Percentiles rank a stretch among this genome's conserved stretches.
phyloP scores from a whole-genome alignment of 140 eudicot species.

The Anethum foeniculum region DNA sequence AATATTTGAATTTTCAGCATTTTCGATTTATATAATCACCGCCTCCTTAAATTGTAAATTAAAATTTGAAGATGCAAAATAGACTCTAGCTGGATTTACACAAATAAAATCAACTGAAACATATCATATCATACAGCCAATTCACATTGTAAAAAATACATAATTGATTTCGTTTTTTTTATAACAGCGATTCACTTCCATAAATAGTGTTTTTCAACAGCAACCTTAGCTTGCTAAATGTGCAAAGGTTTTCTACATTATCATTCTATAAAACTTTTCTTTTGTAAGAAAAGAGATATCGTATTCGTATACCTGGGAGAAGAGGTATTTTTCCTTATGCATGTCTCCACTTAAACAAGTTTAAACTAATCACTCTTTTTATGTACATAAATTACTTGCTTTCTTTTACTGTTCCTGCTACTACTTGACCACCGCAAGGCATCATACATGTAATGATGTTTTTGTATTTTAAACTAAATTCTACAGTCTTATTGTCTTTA shows the following conservation, averaged over 20 bases:
- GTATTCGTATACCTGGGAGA: too few species aligned
- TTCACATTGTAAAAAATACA: neutral
- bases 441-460: neutral
- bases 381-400: neutral
- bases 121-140: too few species aligned
- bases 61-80: too few species aligned
- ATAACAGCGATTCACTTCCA: neutral
- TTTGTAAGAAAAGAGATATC: neutral
- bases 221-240: neutral
- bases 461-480: too few species aligned
- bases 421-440: neutral
- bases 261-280: neutral
- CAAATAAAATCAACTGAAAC: too few species aligned
- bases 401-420: neutral
- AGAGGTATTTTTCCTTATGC: neutral
- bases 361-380: too few species aligned
- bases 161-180: neutral
- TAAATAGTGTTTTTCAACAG: neutral
- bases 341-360: neutral
- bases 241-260: neutral
- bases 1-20: too few species aligned
- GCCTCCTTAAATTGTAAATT: too few species aligned
- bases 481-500: too few species aligned
- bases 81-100: too few species aligned
- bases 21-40: too few species aligned